Evolutionary conservation across 73 alveolate genomes (phyloP).

Genomic region (Uronychia setigera): DNA sequence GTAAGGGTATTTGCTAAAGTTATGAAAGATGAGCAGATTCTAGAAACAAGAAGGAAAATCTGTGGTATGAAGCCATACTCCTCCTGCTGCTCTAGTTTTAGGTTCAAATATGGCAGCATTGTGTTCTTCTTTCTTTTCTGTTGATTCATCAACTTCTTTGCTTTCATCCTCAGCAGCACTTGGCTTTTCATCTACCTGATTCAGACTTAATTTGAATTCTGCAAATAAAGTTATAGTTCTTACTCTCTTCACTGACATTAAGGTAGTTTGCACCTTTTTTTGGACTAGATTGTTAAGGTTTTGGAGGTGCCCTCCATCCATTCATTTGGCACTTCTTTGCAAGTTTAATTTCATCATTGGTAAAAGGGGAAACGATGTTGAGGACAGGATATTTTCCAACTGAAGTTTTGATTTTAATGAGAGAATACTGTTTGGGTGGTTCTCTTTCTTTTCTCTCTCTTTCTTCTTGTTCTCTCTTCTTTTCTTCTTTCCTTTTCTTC

Average conservation of each 20-base stretch:
- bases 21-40: constrained; percentile 68
- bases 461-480: constrained; percentile 58
- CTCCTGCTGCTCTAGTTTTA: constrained; percentile 83
- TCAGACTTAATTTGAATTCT: constrained; percentile 1
- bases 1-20: constrained; percentile 63
- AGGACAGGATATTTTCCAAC: constrained; percentile 70
- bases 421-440: constrained; percentile 69
- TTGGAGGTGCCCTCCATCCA: constrained; percentile 68
- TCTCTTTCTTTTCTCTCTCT: constrained; percentile 66
- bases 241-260: not conserved
- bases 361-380: constrained; percentile 67
- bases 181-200: not conserved
- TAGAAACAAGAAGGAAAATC: constrained; percentile 79
- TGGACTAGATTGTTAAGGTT: not conserved
- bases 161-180: not conserved
- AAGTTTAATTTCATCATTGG: constrained; percentile 73
- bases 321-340: constrained; percentile 77
- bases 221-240: not conserved
- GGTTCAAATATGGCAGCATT: constrained; percentile 67
- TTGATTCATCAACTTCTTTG: not conserved
- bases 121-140: constrained; percentile 23
- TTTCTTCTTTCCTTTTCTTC: constrained; percentile 60
- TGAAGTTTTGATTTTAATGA: constrained; percentile 68
- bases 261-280: not conserved
- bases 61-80: constrained; percentile 81